phyloP scores from a whole-genome alignment of 2,329 filamentous ascomycete genomes.

The Rhinocladiella similis region DNA sequence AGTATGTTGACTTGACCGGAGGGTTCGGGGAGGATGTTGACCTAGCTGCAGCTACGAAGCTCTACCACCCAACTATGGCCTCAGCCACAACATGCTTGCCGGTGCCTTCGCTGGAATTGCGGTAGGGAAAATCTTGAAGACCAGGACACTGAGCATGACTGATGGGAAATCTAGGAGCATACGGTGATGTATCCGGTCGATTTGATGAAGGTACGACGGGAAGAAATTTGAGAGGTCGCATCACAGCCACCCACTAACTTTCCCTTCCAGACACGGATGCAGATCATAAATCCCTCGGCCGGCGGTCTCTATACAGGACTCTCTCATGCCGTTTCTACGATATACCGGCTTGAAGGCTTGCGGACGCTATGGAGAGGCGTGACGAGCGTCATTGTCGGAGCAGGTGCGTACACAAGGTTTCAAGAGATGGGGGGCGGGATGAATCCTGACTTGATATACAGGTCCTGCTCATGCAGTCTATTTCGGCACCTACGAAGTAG shows the following conservation, averaged over 20 bases:
- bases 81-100: slow-evolving; percentile 91
- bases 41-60: slow-evolving; percentile 72
- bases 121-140: slow-evolving; percentile 55
- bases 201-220: slow-evolving; percentile 78
- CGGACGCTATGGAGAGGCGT: slow-evolving; percentile 93
- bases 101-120: slow-evolving; percentile 97
- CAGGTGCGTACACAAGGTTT: slow-evolving; percentile 60
- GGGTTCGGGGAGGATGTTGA: slow-evolving; percentile 8
- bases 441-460: slow-evolving; percentile 42
- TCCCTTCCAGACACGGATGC: slow-evolving; percentile 81
- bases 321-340: slow-evolving; percentile 87
- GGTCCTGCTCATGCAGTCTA: slow-evolving; percentile 97
- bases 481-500: slow-evolving; percentile 95
- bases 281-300: slow-evolving; percentile 82
- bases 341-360: slow-evolving; percentile 85
- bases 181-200: slow-evolving; percentile 99
- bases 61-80: slow-evolving; percentile 89
- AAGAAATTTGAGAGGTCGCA: slow-evolving; percentile 23
- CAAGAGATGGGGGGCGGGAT: slow-evolving; percentile 1
- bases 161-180: slow-evolving; percentile 68
- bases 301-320: slow-evolving; percentile 84
- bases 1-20: slow-evolving; percentile 38
- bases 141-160: slow-evolving; percentile 6
- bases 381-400: slow-evolving; percentile 92
- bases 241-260: slow-evolving; percentile 6